phyloP scores from a whole-genome alignment of 371 early-diverging fungal genomes.

The Chytridium lagenaria region DNA sequence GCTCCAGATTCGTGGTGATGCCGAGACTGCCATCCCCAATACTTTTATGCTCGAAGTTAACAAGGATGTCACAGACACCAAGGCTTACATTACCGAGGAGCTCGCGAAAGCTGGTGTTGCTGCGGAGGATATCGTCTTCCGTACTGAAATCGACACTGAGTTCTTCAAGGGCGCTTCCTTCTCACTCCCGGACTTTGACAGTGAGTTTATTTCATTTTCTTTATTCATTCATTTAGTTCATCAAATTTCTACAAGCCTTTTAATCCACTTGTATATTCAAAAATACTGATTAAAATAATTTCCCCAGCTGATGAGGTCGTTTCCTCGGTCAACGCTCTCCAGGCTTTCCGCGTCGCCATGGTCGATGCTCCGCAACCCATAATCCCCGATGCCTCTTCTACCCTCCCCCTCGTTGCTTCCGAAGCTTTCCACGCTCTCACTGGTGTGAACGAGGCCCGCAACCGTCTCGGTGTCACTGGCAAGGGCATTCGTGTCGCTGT shows the following conservation, averaged over 20 bases:
- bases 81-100: not conserved
- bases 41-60: not conserved
- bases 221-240: too few relatives aligned
- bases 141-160: not conserved
- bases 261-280: not conserved
- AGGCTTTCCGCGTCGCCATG: too few relatives aligned
- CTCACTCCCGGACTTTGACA: not conserved
- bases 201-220: too few relatives aligned
- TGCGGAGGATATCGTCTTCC: not conserved
- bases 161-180: conserved; percentile 9
- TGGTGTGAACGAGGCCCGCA: conserved; percentile 29
- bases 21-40: not conserved
- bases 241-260: too few relatives aligned
- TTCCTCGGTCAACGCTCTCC: too few relatives aligned
- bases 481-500: conserved; percentile 55
- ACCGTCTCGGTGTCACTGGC: conserved; percentile 37
- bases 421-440: not conserved
- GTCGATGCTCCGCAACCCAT: too few relatives aligned
- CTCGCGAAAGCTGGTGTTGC: not conserved
- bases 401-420: too few relatives aligned
- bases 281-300: too few relatives aligned
- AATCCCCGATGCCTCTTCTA: too few relatives aligned
- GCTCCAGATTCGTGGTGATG: not conserved
- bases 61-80: not conserved
- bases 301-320: not conserved